These are phyloP conservation scores for Drechslerella dactyloides DNA, from an alignment of 2,329 filamentous ascomycete species.

Conservation along the genomic window DNA sequence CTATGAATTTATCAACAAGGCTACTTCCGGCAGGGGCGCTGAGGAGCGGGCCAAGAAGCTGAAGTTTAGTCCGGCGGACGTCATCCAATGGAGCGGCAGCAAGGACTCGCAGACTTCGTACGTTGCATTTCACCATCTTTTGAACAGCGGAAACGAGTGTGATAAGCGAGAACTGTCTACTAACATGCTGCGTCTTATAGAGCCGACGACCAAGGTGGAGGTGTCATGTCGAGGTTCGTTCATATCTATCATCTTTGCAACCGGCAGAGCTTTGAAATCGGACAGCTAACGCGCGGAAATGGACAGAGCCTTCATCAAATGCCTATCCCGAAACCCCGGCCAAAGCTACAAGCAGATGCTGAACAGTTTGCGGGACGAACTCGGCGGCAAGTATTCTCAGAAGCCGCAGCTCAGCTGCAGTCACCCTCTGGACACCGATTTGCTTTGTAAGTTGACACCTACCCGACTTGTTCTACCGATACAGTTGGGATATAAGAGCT, in stretches of 20 bases:
- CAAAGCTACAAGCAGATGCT: conserved; percentile 51
- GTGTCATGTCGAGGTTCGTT: conserved; percentile 50
- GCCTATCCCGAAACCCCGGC: conserved; percentile 30
- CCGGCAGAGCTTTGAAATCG: neutral
- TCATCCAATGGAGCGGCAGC: conserved; percentile 50
- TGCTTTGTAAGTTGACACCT: conserved; percentile 41
- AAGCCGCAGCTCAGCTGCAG: conserved; percentile 50
- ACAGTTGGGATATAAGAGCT: neutral
- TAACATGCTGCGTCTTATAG: conserved; percentile 19
- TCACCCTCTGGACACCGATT: conserved; percentile 49
- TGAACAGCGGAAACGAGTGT: neutral
- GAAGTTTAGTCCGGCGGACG: conserved; percentile 49
- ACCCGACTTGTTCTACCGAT: too few species aligned
- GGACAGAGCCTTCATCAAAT: conserved; percentile 44
- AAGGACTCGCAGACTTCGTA: conserved; percentile 51
- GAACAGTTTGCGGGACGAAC: conserved; percentile 48
- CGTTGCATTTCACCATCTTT: conserved; percentile 1
- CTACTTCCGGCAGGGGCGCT: conserved; percentile 37
- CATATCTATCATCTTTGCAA: too few species aligned
- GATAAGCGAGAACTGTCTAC: neutral
- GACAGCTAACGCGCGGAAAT: conserved; percentile 9
- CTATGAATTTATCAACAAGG: conserved; percentile 48
- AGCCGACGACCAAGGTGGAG: conserved; percentile 45
- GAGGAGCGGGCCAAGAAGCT: conserved; percentile 47
- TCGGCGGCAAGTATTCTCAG: conserved; percentile 48